Conservation (phyloP, 106 monocot genomes). For the Dendrobium officinale region DNA sequence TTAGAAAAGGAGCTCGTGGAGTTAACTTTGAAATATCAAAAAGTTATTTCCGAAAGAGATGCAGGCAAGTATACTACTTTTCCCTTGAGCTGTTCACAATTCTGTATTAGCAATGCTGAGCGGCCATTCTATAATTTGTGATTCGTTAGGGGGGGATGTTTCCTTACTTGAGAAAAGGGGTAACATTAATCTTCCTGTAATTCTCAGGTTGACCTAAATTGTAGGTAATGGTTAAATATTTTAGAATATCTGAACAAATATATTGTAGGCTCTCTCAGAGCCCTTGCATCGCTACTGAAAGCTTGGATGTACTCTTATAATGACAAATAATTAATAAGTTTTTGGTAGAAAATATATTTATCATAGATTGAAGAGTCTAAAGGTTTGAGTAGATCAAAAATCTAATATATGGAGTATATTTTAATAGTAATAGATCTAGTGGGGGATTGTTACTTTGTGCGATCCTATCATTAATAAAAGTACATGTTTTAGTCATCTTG, state of each 20-base stretch:
- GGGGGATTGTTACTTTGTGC: no score
- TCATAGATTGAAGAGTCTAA: no score
- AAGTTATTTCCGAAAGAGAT: constrained; percentile 85
- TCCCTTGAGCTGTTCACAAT: background rate
- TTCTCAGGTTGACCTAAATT: background rate
- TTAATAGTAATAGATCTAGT: no score
- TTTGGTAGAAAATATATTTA: no score
- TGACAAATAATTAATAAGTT: background rate
- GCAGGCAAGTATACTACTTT: constrained; percentile 41
- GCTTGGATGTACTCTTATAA: background rate
- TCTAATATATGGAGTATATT: no score
- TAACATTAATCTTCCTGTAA: background rate
- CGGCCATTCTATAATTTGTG: background rate
- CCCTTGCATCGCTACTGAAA: background rate
- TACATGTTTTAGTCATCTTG: no score
- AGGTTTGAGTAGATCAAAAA: no score
- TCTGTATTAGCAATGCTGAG: background rate
- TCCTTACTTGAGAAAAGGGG: background rate
- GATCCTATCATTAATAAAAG: no score
- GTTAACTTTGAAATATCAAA: constrained; percentile 76
- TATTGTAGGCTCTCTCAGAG: background rate
- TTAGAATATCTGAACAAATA: background rate
- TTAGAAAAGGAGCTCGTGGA: constrained; percentile 74
- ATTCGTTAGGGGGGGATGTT: background rate
- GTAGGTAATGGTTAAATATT: background rate